A percentile compares a stretch with the other conserved stretches of the same genome.
These are phyloP conservation scores for Cercospora sesami DNA, from an alignment of 2,329 filamentous ascomycete species.

Conservation along the genomic window DNA sequence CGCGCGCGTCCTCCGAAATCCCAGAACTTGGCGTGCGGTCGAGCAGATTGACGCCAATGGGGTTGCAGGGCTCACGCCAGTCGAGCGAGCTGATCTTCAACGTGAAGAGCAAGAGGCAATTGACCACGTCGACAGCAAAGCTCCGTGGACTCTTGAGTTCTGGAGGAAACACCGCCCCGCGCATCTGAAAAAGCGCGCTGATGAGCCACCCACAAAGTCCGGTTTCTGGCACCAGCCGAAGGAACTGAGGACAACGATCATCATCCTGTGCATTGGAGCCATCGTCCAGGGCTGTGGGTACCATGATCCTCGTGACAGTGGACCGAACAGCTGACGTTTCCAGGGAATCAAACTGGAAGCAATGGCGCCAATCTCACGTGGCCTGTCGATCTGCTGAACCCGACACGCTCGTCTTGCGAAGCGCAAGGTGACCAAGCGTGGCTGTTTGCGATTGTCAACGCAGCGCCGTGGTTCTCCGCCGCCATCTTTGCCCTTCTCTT, in stretches of 20 bases:
- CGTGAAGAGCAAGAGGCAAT: conserved; percentile 3
- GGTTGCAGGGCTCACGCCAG: conserved; percentile 24
- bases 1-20: conserved; percentile 32
- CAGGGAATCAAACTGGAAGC: conserved; percentile 38
- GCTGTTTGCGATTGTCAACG: conserved; percentile 39
- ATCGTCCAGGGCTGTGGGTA: conserved; percentile 35
- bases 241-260: conserved; percentile 36
- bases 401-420: background rate
- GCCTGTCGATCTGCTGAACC: conserved; percentile 26
- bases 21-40: conserved; percentile 31
- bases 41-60: conserved; percentile 30
- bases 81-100: conserved; percentile 2
- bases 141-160: conserved; percentile 2
- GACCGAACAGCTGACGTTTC: background rate
- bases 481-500: conserved; percentile 33
- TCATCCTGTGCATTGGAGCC: conserved; percentile 39
- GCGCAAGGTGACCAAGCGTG: conserved; percentile 25
- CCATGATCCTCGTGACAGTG: background rate
- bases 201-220: background rate
- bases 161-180: background rate
- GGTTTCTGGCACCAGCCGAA: conserved; percentile 37
- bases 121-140: conserved; percentile 2
- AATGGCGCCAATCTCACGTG: conserved; percentile 40
- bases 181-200: background rate
- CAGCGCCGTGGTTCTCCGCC: conserved; percentile 38